Percentiles rank a stretch among this genome's conserved stretches.
phyloP scores from a whole-genome alignment of 176 grass and related monocot genomes.

The Luzula sylvatica region DNA sequence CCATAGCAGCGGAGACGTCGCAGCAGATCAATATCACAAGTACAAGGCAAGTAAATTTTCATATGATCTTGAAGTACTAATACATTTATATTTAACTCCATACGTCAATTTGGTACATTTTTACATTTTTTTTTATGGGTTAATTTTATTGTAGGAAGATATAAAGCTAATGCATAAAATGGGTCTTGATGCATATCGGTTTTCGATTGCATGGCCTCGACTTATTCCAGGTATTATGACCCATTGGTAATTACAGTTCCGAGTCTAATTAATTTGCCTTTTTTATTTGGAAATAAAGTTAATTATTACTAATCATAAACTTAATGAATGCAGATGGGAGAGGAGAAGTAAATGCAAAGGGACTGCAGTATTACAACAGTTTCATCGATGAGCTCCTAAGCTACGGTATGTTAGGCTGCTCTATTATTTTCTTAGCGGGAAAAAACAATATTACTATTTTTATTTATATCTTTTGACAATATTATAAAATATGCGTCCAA shows the following conservation, averaged over 20 bases:
- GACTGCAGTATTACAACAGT: constrained; percentile 68
- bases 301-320: no score
- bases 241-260: no score
- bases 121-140: neutral
- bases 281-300: no score
- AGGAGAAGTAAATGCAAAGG: constrained; percentile 60
- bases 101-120: neutral
- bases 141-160: constrained; percentile 47
- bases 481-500: no score
- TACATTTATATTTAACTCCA: neutral
- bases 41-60: constrained; percentile 44
- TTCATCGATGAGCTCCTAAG: constrained; percentile 60
- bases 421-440: neutral
- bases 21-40: constrained; percentile 57
- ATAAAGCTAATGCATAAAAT: constrained; percentile 47
- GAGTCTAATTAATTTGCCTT: no score
- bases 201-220: constrained; percentile 90
- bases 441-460: neutral
- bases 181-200: constrained; percentile 66
- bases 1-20: constrained; percentile 57
- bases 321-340: constrained; percentile 41
- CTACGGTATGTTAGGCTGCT: constrained; percentile 17
- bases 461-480: neutral
- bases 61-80: neutral
- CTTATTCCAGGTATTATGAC: constrained; percentile 71